phyloP scores from a whole-genome alignment of 192 early-diverging fungal genomes.

The Obelidium mucronatum region DNA sequence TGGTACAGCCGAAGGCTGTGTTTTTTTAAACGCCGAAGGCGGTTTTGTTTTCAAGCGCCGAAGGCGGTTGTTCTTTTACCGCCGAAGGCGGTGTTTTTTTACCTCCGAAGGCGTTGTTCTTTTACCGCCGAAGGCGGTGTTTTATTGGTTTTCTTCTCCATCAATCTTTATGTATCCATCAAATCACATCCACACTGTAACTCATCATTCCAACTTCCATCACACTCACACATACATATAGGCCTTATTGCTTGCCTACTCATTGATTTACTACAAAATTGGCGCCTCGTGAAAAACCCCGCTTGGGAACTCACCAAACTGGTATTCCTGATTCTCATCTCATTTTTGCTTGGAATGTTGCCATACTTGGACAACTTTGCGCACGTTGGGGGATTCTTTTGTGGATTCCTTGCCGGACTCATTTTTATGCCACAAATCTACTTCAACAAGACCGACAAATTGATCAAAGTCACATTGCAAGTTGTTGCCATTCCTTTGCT shows the following conservation, averaged over 20 bases:
- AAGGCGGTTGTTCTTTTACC: background rate
- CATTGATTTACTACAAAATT: slow-evolving; percentile 81
- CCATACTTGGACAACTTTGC: slow-evolving; percentile 81
- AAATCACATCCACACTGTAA: too few species aligned
- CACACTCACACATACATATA: slow-evolving; percentile 33
- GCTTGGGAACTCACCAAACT: slow-evolving; percentile 74
- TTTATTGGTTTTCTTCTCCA: background rate
- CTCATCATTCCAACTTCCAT: too few species aligned
- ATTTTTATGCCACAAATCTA: slow-evolving; percentile 76
- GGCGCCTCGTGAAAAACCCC: slow-evolving; percentile 71
- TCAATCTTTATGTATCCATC: background rate
- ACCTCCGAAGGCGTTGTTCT: background rate
- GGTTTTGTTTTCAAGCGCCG: background rate
- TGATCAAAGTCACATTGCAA: slow-evolving; percentile 45
- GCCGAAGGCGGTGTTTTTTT: background rate
- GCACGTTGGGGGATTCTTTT: slow-evolving; percentile 81
- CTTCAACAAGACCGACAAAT: slow-evolving; percentile 55
- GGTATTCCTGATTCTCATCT: slow-evolving; percentile 64
- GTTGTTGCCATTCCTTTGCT: slow-evolving; percentile 44
- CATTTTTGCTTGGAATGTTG: slow-evolving; percentile 76
- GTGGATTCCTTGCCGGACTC: slow-evolving; percentile 69
- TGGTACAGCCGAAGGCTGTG: too few species aligned
- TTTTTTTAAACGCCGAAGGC: background rate
- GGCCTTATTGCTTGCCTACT: slow-evolving; percentile 81
- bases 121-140: too few species aligned